Percentiles rank a stretch among this genome's conserved stretches.
Evolutionary conservation across 2,329 filamentous ascomycete species (phyloP).

Genomic region (Fusarium sp.): DNA sequence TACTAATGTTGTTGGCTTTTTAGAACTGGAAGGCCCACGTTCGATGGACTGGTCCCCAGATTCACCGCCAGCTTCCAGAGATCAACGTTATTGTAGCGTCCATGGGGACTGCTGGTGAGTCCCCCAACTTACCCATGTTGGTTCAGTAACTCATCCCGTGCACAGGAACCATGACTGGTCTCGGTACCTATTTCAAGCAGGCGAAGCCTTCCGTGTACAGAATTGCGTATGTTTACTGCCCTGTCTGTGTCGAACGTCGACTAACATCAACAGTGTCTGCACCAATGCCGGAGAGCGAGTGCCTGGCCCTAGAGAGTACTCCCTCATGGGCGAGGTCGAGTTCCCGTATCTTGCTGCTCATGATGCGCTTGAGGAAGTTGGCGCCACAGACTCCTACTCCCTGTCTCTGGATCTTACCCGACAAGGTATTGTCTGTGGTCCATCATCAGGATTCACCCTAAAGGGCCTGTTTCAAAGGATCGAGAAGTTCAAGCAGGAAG

Average conservation of each 20-base stretch:
- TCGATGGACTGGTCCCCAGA: slow-evolving; percentile 71
- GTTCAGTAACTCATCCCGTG: neutral
- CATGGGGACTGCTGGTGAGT: slow-evolving; percentile 61
- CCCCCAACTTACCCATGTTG: neutral
- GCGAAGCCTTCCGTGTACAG: slow-evolving; percentile 61
- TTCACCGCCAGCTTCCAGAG: slow-evolving; percentile 66
- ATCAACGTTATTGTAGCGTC: slow-evolving; percentile 67
- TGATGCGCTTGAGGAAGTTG: slow-evolving; percentile 67
- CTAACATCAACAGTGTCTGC: slow-evolving; percentile 60
- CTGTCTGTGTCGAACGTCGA: rapidly evolving
- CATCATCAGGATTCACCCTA: slow-evolving; percentile 70
- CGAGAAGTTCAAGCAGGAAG: slow-evolving; percentile 59
- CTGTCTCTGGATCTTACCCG: slow-evolving; percentile 67
- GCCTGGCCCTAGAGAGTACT: slow-evolving; percentile 67
- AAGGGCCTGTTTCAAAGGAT: slow-evolving; percentile 63
- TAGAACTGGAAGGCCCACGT: slow-evolving; percentile 67
- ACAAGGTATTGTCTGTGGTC: slow-evolving; percentile 70
- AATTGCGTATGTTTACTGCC: slow-evolving; percentile 45
- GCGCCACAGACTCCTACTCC: slow-evolving; percentile 64
- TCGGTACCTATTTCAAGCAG: slow-evolving; percentile 64
- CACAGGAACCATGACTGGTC: slow-evolving; percentile 60
- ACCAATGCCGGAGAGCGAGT: slow-evolving; percentile 68
- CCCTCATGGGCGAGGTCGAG: slow-evolving; percentile 62
- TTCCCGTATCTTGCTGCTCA: slow-evolving; percentile 69
- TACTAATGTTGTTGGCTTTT: neutral